Evolutionary conservation across 768 basidiomycete species (phyloP), one percentile per base, ranked within the genome.

Genomic region (Lentinus brumalis): DNA sequence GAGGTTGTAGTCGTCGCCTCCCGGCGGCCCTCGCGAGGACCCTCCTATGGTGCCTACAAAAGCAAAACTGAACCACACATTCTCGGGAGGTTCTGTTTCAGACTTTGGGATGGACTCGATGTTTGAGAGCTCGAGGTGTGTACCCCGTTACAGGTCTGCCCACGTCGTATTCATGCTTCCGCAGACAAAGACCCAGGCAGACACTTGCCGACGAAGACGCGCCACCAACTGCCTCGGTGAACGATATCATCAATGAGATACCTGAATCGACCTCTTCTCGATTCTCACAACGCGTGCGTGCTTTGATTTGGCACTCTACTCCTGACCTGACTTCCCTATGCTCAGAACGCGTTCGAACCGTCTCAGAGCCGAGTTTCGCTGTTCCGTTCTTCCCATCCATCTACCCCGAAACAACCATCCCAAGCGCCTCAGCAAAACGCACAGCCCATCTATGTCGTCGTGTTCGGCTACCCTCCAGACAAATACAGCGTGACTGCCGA

Each of bases 381-480:
- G 12, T 68, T 68, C 59, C 67, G 54, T 35, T 63, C 67, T 11
- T 50, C 66, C 14, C 67, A 59, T 16, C 66, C 73, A 3, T 30
- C 62, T 6, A 61, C 68, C 7, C 60, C 68, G 3, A 68, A 66
- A 50, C 52, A 63, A 14, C 47, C 57, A 3, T 50, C 41, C 56
- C 76, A 32, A 45, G 72, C 50, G 59, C 74, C n/a, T 8, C 50
- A 64, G 10, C 58, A 59, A 9, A 60, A 76, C 5, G 51, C 74
- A 11, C 81, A 84, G 30, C 78, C 82, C 3, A 71, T 83, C 31
- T 88, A 88, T 67, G 79, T 96, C 39, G 79, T 94, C 68, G 86
- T 96, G 53, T 96, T 93, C 62, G 94, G 94, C n/a, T 96, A 94
- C 70, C 92, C 94, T 5, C 78, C 85, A 35, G 90, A 94, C 73